Base-by-base conservation (phyloP, 2,329 filamentous ascomycete genomes). In the Dichotomopilus funicola region DNA sequence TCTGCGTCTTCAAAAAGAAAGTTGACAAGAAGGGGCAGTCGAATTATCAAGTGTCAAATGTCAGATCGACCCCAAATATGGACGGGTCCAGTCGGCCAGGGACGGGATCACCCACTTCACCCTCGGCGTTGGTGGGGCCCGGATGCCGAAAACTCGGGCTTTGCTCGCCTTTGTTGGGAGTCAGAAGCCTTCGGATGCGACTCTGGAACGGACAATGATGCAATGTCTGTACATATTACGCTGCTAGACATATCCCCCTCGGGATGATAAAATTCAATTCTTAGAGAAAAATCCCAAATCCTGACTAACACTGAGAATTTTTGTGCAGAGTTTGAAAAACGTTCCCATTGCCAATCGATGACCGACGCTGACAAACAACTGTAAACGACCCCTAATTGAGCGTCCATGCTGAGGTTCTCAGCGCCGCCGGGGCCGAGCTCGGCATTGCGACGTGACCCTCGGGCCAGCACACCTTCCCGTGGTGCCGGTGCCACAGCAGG, bases 301-400 rank as follows among this genome's bases (percentile, higher is more conserved):
- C 19, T 27, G 19, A 38, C 8, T 38, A 38, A 38, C 12, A 38
- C 37, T 12, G 9, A 40, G 12, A 40, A 40, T 37, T 33, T 27
- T 4, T 9, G 10, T 40, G 6, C 19, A 6, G 19, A 27, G 3
- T 27, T 27, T 27, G 19, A 27, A 27, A 27, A 27, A 8, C 31
- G 7, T 31, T 11, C 33, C 41, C 12, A 19, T 40, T 36, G 13
- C 19, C 50, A 47, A 48, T 35, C 11, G 56, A 59, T 61, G 49
- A 58, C 59, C 13, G 46, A 50, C 54, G 57, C 55, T 61, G 55
- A 61, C 59, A 60, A 59, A 60, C 8, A 9, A 40, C 9, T 40
- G 37, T 40, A 40, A 12, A 12, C 12, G 37, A 12, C 8, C 12
- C 9, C 37, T 40, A 2, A 9, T 9, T 40, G 31, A 31, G 13